phyloP scores from a whole-genome alignment of 139 green algal genomes.

The Klebsormidium nitens region DNA sequence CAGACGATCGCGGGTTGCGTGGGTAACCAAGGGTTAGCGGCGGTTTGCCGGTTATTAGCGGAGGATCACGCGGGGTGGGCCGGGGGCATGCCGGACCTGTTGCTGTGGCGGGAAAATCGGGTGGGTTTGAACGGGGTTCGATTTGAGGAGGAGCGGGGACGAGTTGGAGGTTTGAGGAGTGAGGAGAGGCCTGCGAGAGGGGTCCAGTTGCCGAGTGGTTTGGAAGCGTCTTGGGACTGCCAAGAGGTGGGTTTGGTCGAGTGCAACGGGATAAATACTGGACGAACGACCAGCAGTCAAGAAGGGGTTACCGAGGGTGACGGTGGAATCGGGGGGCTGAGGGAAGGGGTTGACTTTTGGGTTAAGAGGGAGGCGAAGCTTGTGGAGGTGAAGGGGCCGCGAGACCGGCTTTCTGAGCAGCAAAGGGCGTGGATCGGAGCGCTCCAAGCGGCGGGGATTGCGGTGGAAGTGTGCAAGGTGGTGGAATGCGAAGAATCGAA shows the following conservation, averaged over 20 bases:
- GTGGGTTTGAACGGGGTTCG: too few relatives aligned
- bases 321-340: too few relatives aligned
- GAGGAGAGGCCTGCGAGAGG: too few relatives aligned
- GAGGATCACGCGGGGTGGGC: slow-evolving; percentile 37
- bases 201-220: too few relatives aligned
- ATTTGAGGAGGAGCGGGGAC: too few relatives aligned
- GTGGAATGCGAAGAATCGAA: slow-evolving; percentile 19
- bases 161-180: too few relatives aligned
- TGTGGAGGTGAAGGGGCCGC: slow-evolving; percentile 47
- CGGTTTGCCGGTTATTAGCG: slow-evolving; percentile 34
- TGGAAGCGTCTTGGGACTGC: too few relatives aligned
- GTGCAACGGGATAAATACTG: too few relatives aligned
- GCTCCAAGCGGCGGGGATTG: slow-evolving; percentile 8
- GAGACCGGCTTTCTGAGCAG: slow-evolving; percentile 38
- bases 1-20: slow-evolving; percentile 35
- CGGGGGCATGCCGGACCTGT: slow-evolving; percentile 45
- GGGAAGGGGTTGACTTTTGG: not conserved
- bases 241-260: too few relatives aligned
- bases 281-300: too few relatives aligned
- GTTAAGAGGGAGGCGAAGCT: slow-evolving; percentile 33
- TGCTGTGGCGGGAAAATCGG: slow-evolving; percentile 47
- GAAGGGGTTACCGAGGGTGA: too few relatives aligned
- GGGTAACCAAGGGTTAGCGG: slow-evolving; percentile 19
- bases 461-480: slow-evolving; percentile 43
- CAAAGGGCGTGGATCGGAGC: slow-evolving; percentile 32